Conservation (phyloP, 2,329 filamentous ascomycete genomes). For the Magnaporthiopsis rhizophila region DNA sequence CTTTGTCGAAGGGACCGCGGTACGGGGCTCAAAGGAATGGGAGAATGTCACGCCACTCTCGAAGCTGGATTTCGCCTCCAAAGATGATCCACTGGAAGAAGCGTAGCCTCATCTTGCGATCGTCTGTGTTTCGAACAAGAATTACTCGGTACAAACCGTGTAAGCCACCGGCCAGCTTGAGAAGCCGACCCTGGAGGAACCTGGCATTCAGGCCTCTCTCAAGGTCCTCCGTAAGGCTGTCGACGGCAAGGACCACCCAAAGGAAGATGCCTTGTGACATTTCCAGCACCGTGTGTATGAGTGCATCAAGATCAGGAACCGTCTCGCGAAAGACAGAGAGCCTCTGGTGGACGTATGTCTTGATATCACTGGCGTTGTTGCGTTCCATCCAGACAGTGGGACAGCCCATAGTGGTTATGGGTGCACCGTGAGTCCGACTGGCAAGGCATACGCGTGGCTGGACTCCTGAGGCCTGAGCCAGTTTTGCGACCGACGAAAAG, state of each 20-base stretch:
- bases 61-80: not conserved
- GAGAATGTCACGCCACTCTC: not conserved
- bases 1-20: not conserved
- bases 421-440: not conserved
- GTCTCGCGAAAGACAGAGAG: not conserved
- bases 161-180: not conserved
- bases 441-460: not conserved
- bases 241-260: constrained; percentile 5
- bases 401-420: not conserved
- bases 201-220: not conserved
- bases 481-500: not conserved
- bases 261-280: constrained; percentile 5
- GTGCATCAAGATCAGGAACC: not conserved
- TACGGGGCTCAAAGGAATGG: not conserved
- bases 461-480: not conserved
- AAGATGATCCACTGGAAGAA: not conserved
- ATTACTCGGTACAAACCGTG: not conserved
- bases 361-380: not conserved
- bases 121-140: not conserved
- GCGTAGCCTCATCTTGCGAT: not conserved
- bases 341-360: not conserved
- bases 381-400: not conserved
- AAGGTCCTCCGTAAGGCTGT: not conserved
- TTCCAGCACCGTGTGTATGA: not conserved
- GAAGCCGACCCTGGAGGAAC: not conserved